Evolutionary conservation across 169 alveolate genomes (phyloP), one percentile per base, ranked within the genome.

Genomic region (Theileria annulata): DNA sequence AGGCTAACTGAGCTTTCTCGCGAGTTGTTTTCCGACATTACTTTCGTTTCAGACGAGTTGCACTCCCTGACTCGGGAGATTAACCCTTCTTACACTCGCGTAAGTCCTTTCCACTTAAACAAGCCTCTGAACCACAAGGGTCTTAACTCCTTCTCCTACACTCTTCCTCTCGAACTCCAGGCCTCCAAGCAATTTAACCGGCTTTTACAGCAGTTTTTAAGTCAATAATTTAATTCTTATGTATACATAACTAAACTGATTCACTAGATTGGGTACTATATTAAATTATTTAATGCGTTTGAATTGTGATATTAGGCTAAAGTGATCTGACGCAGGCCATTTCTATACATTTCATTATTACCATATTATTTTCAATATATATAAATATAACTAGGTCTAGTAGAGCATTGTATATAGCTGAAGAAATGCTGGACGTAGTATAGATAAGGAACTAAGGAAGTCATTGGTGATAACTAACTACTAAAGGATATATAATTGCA

Each of bases 271-370:
- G 25, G 5, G 21, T 62, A 62, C 13, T 62, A 15, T 8, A 62
- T 15, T 17, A 56, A 21, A 56, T 27, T 62, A 62, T 21, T 62
- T 62, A 6, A 62, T 27, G 19, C 89, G 69, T 67, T 54, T 77
- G 27, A 84, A 84, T 51, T 77, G 74, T 28, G 84, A 77, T 19
- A 77, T 48, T 12, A 84, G 84, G 79, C 90, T 84, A 64, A 84
- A 84, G 83, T 84, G 90, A 35, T 84, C 90, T 2, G 90, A 84
- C 0, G 90, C 71, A 23, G 90, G 90, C 90, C 90, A 84, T 21
- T 48, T 31, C 79, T 72, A 58, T n/a, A 72, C 3, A 62, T 62
- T 27, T 15, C 5, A n/a, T n/a, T 62, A 42, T 42, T 42, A 42
- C 51, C 3, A 42, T 3, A n/a, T n/a, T n/a, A n/a, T n/a, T n/a